These are phyloP conservation scores for Zygnema cylindricum DNA, from an alignment of 139 green algal species.

Conservation along the genomic window DNA sequence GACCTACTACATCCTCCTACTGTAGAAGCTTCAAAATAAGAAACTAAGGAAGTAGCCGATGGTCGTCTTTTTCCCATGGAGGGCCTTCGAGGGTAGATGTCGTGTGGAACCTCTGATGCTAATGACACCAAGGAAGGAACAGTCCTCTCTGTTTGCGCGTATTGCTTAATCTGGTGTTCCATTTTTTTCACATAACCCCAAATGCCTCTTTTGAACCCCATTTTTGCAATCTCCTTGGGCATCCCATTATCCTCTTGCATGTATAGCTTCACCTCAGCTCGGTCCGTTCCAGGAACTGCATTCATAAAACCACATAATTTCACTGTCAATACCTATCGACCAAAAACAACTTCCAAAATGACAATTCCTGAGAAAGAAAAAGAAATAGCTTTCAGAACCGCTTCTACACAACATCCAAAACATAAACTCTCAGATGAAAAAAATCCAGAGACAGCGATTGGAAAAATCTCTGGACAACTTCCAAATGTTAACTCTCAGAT, in stretches of 20 bases:
- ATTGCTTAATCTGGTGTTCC: not conserved
- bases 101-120: not conserved
- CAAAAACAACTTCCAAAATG: too few relatives aligned
- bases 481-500: too few relatives aligned
- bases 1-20: not conserved
- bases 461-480: too few relatives aligned
- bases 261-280: not conserved
- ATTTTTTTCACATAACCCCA: constrained; percentile 36
- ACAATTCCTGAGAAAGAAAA: too few relatives aligned
- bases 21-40: not conserved
- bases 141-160: not conserved
- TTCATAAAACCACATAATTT: constrained; percentile 12
- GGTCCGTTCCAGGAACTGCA: not conserved
- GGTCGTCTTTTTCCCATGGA: not conserved
- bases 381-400: too few relatives aligned
- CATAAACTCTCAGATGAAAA: too few relatives aligned
- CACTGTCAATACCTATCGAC: not conserved
- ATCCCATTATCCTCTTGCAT: constrained; percentile 48
- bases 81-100: not conserved
- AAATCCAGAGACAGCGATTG: too few relatives aligned
- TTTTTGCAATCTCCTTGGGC: constrained; percentile 34
- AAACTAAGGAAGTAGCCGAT: not conserved
- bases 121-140: not conserved
- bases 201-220: constrained; percentile 34
- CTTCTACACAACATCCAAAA: too few relatives aligned